Base-by-base conservation (phyloP, 768 basidiomycete genomes). In the Leccinum variicolor region DNA sequence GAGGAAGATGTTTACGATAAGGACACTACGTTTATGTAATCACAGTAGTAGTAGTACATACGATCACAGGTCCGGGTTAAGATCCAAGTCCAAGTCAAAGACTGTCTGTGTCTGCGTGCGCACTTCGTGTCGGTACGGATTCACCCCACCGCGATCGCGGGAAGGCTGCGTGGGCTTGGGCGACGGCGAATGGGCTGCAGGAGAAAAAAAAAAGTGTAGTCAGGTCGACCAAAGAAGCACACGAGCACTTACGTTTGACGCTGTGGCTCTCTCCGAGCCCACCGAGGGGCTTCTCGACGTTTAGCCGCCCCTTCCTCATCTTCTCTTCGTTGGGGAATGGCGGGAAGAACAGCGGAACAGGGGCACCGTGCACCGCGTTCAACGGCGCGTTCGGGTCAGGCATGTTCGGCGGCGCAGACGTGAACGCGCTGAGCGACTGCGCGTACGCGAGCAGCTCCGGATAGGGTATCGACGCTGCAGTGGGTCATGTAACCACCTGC, bases 241-340 rank as follows among this genome's bases (percentile, higher is more conserved):
- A 7, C 45, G 53, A 48, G 21, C 25, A 23, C 85, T 69, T 69
- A 91, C 90, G 81, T 73, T 83, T 79, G 52, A 90, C 92, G 58
- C 92, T 87, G 69, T 91, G 89, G 8, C 86, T 90, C 75, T 93
- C 92, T 39, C 89, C 92, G 49, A 89, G 79, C 46, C 84, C 72
- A 6, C 87, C 92, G 56, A 92, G 78, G 1, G 90, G 91, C 26
- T 86, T 87, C 70, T 92, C 90, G 21, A 84, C 85, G 66, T 89
- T 91, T 71, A 92, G 81, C 56, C 81, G 81, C 1, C 92, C 92
- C 25, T 86, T 81, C 52, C 91, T 85, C 89, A 94, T 92, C 73
- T 91, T 93, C 70, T 92, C 92, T 74, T 92, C 91, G 66, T 92
- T 92, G 1, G 92, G 92, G 71, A 92, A 94, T 11, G 92, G 92